phyloP scores from a whole-genome alignment of 768 basidiomycete genomes.

The Leccinum obscurum region DNA sequence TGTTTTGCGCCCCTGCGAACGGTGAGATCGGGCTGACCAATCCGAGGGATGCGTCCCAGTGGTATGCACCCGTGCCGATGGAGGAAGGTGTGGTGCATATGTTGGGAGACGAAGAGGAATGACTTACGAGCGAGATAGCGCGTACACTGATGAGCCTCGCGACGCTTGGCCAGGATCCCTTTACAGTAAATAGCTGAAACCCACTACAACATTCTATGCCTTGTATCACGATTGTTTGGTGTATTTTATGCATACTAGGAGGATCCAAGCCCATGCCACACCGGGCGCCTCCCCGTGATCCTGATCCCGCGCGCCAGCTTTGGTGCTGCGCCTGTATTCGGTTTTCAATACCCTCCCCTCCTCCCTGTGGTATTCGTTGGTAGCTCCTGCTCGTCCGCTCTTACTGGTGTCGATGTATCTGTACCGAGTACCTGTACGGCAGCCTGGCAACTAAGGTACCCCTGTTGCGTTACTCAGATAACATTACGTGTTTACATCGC shows the following conservation, averaged over 20 bases:
- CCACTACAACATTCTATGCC: not conserved
- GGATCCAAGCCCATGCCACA: too few relatives aligned
- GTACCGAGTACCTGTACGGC: too few relatives aligned
- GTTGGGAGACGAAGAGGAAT: constrained; percentile 53
- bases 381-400: too few relatives aligned
- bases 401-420: too few relatives aligned
- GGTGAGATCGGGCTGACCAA: constrained; percentile 45
- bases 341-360: too few relatives aligned
- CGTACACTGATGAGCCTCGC: not conserved
- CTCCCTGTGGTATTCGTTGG: too few relatives aligned
- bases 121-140: not conserved
- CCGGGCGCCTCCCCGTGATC: too few relatives aligned
- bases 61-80: constrained; percentile 64
- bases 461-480: too few relatives aligned
- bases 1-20: constrained; percentile 25
- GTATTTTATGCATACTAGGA: not conserved
- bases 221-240: not conserved
- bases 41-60: constrained; percentile 43
- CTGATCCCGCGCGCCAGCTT: too few relatives aligned
- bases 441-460: too few relatives aligned
- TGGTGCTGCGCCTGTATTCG: too few relatives aligned
- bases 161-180: not conserved
- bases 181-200: not conserved
- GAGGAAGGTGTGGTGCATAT: constrained; percentile 40
- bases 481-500: too few relatives aligned